Conservation (phyloP, 345 rosid species). For the Viola odorata region DNA sequence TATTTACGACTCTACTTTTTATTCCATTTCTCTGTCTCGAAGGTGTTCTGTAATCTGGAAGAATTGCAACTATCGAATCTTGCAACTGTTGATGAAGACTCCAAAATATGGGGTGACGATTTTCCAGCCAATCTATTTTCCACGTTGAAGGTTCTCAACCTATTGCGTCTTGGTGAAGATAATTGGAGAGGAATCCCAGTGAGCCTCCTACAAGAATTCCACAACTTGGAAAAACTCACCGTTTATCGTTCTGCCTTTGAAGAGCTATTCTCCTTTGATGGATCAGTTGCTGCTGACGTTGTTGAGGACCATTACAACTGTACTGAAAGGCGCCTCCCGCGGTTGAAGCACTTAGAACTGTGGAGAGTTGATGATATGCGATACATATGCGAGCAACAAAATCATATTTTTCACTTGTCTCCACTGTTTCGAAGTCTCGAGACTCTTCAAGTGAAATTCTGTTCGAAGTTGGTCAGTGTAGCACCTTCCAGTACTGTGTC, state of each 20-base stretch:
- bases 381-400: not conserved
- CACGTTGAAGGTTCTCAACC: not conserved
- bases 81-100: not conserved
- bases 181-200: not conserved
- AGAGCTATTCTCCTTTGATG: not conserved
- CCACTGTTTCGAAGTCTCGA: not conserved
- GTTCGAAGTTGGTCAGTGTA: not conserved
- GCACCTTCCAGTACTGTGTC: not conserved
- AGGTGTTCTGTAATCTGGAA: conserved; percentile 1
- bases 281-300: not conserved
- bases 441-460: not conserved
- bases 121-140: not conserved
- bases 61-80: not conserved
- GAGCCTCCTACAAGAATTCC: not conserved
- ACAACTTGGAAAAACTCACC: not conserved
- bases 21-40: too few relatives aligned
- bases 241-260: not conserved
- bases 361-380: not conserved
- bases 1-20: too few relatives aligned
- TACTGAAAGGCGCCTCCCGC: not conserved
- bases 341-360: not conserved
- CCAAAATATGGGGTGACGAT: not conserved
- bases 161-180: not conserved
- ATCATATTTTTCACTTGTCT: not conserved
- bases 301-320: too few relatives aligned